Conservation (phyloP, 768 basidiomycete species). For the Tremella mesenterica region DNA sequence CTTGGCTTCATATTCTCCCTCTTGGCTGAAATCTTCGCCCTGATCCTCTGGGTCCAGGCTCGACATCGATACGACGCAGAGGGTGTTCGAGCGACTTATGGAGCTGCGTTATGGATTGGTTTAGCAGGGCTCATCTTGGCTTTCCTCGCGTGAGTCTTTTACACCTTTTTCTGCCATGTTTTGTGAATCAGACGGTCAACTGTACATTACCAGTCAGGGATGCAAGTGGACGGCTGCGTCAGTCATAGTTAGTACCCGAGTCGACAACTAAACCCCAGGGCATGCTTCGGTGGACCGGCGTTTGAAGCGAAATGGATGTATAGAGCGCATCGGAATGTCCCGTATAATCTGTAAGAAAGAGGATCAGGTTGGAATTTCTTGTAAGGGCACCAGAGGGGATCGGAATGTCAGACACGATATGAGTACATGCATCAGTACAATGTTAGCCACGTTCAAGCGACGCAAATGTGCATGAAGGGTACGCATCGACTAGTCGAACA, state of each 20-base stretch:
- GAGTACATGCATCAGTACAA: background rate
- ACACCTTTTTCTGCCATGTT: background rate
- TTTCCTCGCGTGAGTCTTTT: conserved; percentile 21
- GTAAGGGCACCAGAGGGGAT: background rate
- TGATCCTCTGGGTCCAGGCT: conserved; percentile 23
- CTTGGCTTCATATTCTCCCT: conserved; percentile 16
- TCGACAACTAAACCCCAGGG: conserved; percentile 1
- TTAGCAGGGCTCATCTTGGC: conserved; percentile 17
- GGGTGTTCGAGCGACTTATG: conserved; percentile 13
- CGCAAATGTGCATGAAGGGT: background rate
- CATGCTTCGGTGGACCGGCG: conserved; percentile 21
- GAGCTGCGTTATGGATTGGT: conserved; percentile 29
- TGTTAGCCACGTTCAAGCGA: background rate
- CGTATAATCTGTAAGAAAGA: conserved; percentile 24
- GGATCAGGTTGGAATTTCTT: background rate
- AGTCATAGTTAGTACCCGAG: no score
- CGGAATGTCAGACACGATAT: background rate
- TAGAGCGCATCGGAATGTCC: conserved; percentile 16
- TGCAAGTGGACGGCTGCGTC: no score
- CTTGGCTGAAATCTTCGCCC: conserved; percentile 22
- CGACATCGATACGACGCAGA: conserved; percentile 9
- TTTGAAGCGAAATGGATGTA: conserved; percentile 28
- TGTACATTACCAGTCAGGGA: no score
- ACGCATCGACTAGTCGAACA: conserved; percentile 44
- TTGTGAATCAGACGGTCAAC: conserved; percentile 7